phyloP scores from a whole-genome alignment of 805 yeast species.

The Teunomyces cretensis region DNA sequence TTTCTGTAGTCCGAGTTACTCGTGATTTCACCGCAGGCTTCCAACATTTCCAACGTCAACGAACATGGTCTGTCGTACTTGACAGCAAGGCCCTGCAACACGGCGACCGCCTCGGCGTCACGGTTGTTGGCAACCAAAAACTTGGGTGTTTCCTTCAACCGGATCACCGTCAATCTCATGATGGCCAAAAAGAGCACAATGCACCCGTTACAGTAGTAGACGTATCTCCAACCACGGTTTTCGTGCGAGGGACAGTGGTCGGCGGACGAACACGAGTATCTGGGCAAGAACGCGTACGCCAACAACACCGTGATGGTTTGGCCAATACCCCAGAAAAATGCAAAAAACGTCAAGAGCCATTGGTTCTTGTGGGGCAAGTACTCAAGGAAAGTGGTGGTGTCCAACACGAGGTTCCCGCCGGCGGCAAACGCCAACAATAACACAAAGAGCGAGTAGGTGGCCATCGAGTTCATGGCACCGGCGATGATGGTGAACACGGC shows the following conservation, averaged over 20 bases:
- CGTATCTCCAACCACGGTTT: conserved; percentile 65
- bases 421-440: conserved; percentile 46
- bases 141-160: conserved; percentile 56
- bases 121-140: conserved; percentile 52
- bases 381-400: conserved; percentile 53
- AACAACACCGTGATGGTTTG: conserved; percentile 52
- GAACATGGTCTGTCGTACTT: conserved; percentile 18
- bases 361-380: conserved; percentile 52
- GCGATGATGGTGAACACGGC: conserved; percentile 52
- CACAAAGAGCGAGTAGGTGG: conserved; percentile 50
- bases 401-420: conserved; percentile 60
- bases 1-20: conserved; percentile 21
- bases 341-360: conserved; percentile 51
- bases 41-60: conserved; percentile 22
- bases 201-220: conserved; percentile 46
- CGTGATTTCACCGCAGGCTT: conserved; percentile 17
- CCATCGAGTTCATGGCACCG: conserved; percentile 51
- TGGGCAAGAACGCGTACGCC: conserved; percentile 57
- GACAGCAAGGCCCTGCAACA: conserved; percentile 44
- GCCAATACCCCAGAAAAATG: conserved; percentile 42
- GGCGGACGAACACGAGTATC: conserved; percentile 42
- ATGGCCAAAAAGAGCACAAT: conserved; percentile 41
- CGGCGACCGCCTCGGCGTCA: conserved; percentile 48
- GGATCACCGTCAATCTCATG: conserved; percentile 31
- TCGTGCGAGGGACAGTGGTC: conserved; percentile 44